Evolutionary conservation across 2,329 filamentous ascomycete species (phyloP).

Genomic region (Scedosporium aurantiacum): DNA sequence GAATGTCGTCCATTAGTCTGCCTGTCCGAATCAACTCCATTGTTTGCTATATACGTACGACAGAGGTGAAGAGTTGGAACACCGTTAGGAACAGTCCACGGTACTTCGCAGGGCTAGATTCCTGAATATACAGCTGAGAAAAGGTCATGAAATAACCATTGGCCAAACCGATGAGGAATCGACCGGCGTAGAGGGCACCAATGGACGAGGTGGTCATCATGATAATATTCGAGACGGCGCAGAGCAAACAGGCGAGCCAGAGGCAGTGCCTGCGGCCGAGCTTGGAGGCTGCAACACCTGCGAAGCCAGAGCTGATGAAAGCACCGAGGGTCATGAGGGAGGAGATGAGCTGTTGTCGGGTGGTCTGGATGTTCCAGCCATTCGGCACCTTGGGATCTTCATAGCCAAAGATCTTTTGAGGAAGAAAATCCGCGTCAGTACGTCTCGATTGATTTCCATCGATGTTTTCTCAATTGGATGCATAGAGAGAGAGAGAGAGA

Average conservation of each 20-base stretch:
- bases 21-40: neutral
- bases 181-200: slow-evolving; percentile 41
- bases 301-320: slow-evolving; percentile 30
- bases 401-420: slow-evolving; percentile 25
- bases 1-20: slow-evolving; percentile 13
- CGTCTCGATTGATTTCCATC: no score
- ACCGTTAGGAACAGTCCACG: slow-evolving; percentile 34
- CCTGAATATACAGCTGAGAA: slow-evolving; percentile 37
- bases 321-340: slow-evolving; percentile 37
- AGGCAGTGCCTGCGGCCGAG: slow-evolving; percentile 24
- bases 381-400: slow-evolving; percentile 16
- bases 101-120: slow-evolving; percentile 33
- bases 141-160: slow-evolving; percentile 50
- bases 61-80: slow-evolving; percentile 27
- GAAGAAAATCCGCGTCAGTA: slow-evolving; percentile 19
- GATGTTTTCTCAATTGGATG: neutral
- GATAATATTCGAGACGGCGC: slow-evolving; percentile 39
- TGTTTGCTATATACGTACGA: neutral
- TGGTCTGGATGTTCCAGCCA: slow-evolving; percentile 33
- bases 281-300: slow-evolving; percentile 26
- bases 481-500: no score
- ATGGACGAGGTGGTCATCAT: slow-evolving; percentile 46
- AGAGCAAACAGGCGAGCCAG: slow-evolving; percentile 36
- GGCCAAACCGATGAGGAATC: slow-evolving; percentile 42
- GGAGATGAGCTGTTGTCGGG: slow-evolving; percentile 35